Percentiles rank a stretch among this genome's conserved stretches.
Conservation (phyloP, 352 stramenopile genomes). For the Phytopythium litorale region DNA sequence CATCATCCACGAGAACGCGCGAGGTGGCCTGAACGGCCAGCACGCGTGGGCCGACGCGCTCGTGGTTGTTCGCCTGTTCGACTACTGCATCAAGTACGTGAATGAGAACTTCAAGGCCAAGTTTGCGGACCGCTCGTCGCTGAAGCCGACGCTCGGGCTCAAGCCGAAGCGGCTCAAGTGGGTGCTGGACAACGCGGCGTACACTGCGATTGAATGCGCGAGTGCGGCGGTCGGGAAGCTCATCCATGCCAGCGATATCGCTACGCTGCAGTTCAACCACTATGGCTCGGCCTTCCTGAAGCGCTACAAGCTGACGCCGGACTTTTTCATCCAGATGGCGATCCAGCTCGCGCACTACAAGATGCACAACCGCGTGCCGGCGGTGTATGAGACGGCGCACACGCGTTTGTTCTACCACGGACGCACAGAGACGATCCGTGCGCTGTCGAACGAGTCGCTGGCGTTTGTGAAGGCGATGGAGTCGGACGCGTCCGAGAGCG, state of each 20-base stretch:
- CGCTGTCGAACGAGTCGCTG: slow-evolving; percentile 86
- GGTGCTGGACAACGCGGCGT: slow-evolving; percentile 78
- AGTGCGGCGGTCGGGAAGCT: slow-evolving; percentile 90
- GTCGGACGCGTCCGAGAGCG: slow-evolving; percentile 44
- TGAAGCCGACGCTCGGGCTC: slow-evolving; percentile 58
- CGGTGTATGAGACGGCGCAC: slow-evolving; percentile 97
- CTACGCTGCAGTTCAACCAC: slow-evolving; percentile 90
- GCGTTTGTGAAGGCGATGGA: slow-evolving; percentile 92
- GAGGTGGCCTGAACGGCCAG: slow-evolving; percentile 94
- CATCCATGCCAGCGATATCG: slow-evolving; percentile 89
- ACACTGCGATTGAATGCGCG: slow-evolving; percentile 83
- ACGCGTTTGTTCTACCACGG: slow-evolving; percentile 97
- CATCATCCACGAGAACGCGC: slow-evolving; percentile 95
- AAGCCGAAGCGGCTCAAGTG: slow-evolving; percentile 77
- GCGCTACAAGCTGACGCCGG: slow-evolving; percentile 93
- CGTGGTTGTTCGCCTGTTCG: slow-evolving; percentile 92
- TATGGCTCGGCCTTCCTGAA: slow-evolving; percentile 93
- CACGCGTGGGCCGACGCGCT: slow-evolving; percentile 98
- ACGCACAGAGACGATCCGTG: slow-evolving; percentile 91
- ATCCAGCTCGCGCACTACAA: slow-evolving; percentile 98
- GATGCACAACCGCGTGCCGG: slow-evolving; percentile 91
- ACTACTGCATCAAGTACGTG: slow-evolving; percentile 93
- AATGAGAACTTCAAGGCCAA: slow-evolving; percentile 89
- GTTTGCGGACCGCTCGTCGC: slow-evolving; percentile 68
- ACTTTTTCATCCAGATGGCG: slow-evolving; percentile 96